Base-by-base conservation (phyloP, 2,329 filamentous ascomycete species). In the Claviceps arundinis region DNA sequence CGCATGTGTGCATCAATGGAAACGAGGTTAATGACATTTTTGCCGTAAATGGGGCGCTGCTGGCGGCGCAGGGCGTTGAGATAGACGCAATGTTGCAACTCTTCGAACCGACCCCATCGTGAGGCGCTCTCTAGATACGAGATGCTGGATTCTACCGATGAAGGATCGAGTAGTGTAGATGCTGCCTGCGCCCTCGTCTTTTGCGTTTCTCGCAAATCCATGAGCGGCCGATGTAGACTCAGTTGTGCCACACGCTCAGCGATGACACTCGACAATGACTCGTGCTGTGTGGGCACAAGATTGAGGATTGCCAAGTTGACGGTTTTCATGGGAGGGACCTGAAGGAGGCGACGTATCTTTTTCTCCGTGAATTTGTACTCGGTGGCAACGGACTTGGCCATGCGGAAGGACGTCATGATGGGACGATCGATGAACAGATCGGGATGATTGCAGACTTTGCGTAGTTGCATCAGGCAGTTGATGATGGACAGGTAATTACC, bases 401-500 rank as follows among this genome's bases (percentile, higher is more conserved):
- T 95, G 3, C 89, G 88, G 66, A 96, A 95, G 1, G 93, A 97
- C 0, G 91, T 98, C 69, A 95, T 93, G 61, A 98, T 97, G 1
- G 89, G 90, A 16, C 93, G 82, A 54, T 95, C 95, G 59, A 97
- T 87, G 61, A 98, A 98, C 8, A 98, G 76, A 68, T 98, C 93
- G 0, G 93, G 94, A 63, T 98, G 93, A 60, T 98, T 98, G 75
- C 93, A 98, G 50, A 98, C 94, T 66, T 97, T 96, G 48, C 93
- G 83, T 50, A 98, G 75, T 64, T 95, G 93, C 89, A 98, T 95
- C 50, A 98, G 72, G 67, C 94, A 97, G 65, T 96, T 95, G 69
- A 97, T 97, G 65, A 98, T 96, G 17, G 89, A 95, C 57, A 98
- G 81, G 65, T 96, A 96, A 62, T 97, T 98, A 30, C 93, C 93